Evolutionary conservation across 139 green algal species (phyloP).

Genomic region (Zygnema cylindricum): DNA sequence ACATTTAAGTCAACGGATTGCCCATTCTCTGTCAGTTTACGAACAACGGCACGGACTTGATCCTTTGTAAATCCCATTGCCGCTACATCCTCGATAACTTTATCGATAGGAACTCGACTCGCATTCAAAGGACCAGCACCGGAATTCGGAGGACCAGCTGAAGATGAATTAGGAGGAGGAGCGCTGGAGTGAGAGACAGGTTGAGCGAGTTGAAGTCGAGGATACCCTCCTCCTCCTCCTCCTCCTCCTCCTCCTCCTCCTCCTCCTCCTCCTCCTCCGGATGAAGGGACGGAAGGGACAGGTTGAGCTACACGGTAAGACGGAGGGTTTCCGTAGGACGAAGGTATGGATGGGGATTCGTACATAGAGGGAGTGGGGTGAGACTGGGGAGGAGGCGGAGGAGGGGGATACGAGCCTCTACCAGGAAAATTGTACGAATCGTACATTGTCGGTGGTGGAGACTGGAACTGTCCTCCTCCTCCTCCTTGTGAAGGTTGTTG

Average conservation of each 20-base stretch:
- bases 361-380: not conserved
- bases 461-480: not conserved
- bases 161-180: constrained; percentile 2
- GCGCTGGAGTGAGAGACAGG: constrained; percentile 10
- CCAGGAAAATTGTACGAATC: not conserved
- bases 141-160: not conserved
- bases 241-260: constrained; percentile 4
- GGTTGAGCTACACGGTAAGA: constrained; percentile 38
- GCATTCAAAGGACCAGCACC: constrained; percentile 27
- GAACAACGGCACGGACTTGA: constrained; percentile 70
- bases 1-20: constrained; percentile 81
- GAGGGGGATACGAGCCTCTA: not conserved
- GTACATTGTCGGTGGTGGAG: not conserved
- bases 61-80: constrained; percentile 79
- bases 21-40: constrained; percentile 70
- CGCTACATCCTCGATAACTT: constrained; percentile 80
- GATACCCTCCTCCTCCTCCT: constrained; percentile 32
- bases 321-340: not conserved
- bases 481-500: not conserved
- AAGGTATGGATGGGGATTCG: not conserved
- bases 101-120: constrained; percentile 72
- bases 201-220: constrained; percentile 38
- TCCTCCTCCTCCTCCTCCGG: not conserved
- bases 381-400: not conserved
- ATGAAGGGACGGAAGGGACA: constrained; percentile 17